These are phyloP conservation scores for Trypanosoma brucei DNA, from an alignment of 208 protist genomes.

Conservation along the genomic window DNA sequence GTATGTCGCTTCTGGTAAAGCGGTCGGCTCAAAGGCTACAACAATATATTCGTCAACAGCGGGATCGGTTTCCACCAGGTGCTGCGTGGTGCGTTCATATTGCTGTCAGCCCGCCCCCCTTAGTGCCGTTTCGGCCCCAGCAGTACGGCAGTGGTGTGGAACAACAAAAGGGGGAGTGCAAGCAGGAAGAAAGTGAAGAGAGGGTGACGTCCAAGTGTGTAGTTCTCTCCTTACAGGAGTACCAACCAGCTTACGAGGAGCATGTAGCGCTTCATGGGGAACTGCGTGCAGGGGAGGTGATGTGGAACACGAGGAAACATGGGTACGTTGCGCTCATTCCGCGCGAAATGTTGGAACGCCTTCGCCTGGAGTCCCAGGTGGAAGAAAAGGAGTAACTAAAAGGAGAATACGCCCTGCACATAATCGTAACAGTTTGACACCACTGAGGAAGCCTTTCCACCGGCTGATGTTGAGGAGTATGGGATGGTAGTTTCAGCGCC, in stretches of 20 bases:
- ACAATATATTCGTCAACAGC: slow-evolving; percentile 26
- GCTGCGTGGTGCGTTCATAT: slow-evolving; percentile 60
- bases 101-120: slow-evolving; percentile 27
- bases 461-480: no score
- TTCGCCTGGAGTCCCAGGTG: slow-evolving; percentile 6
- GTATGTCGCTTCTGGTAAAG: slow-evolving; percentile 26
- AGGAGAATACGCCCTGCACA: no score
- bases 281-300: slow-evolving; percentile 26
- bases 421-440: no score
- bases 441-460: no score
- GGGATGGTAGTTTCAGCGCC: no score
- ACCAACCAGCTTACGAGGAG: slow-evolving; percentile 56
- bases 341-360: slow-evolving; percentile 45
- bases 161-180: background rate
- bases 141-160: background rate
- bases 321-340: slow-evolving; percentile 63
- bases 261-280: slow-evolving; percentile 37
- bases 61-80: slow-evolving; percentile 10
- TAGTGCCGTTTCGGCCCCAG: background rate
- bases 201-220: slow-evolving; percentile 13
- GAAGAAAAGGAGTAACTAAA: no score
- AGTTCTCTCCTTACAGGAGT: slow-evolving; percentile 58
- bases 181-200: background rate
- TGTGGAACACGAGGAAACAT: slow-evolving; percentile 76
- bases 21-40: slow-evolving; percentile 27